phyloP scores from a whole-genome alignment of 257 asterid species.

The Rubia yunnanensis region DNA sequence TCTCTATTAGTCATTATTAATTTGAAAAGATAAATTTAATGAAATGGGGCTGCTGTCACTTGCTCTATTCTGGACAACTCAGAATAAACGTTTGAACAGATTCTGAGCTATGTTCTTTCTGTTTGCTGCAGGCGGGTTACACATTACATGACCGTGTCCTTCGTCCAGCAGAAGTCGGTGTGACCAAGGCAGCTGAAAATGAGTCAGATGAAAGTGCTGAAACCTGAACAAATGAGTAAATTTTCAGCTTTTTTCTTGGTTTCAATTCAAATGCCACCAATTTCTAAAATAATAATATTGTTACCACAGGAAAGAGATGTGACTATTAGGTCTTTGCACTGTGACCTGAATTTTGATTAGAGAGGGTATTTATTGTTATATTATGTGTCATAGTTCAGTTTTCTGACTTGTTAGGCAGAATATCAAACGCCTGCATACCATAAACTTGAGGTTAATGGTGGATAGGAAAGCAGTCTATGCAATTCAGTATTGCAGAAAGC shows the following conservation, averaged over 20 bases:
- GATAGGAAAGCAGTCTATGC: background rate
- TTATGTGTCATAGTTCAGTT: background rate
- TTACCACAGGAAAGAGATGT: background rate
- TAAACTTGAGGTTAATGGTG: background rate
- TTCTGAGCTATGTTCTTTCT: background rate
- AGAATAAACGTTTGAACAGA: background rate
- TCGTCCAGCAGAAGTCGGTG: constrained; percentile 95
- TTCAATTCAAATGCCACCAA: background rate
- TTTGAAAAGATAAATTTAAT: background rate
- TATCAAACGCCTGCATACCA: background rate
- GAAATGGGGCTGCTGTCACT: background rate
- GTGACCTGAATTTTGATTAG: constrained; percentile 7
- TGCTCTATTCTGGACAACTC: background rate
- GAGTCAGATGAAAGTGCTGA: constrained; percentile 23
- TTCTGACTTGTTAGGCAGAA: background rate
- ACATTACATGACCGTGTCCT: constrained; percentile 61
- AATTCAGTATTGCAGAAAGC: background rate
- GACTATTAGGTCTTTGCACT: no score
- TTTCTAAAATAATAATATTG: background rate
- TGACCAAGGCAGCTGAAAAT: constrained; percentile 36
- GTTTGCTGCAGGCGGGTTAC: constrained; percentile 53
- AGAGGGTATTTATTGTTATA: background rate
- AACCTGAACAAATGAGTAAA: constrained; percentile 10
- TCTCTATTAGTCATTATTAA: background rate
- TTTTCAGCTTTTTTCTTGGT: background rate